These are phyloP conservation scores for Sphaceloma murrayae DNA, from an alignment of 2,329 filamentous ascomycete species.

Conservation along the genomic window DNA sequence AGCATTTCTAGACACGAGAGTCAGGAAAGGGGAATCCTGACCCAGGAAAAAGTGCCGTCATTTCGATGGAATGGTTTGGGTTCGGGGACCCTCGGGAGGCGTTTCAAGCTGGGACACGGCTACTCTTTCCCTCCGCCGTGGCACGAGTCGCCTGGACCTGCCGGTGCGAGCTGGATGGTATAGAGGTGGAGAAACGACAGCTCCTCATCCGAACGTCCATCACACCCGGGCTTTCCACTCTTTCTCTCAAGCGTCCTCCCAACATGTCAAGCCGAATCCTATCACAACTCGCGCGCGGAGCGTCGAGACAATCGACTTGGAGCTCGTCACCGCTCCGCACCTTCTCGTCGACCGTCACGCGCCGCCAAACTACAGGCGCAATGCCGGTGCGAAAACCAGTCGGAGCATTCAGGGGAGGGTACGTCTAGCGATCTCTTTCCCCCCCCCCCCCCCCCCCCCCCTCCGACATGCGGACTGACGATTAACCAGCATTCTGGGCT, in stretches of 20 bases:
- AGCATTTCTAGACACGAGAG: neutral
- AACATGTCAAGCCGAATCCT: conserved; percentile 23
- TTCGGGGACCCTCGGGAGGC: no score
- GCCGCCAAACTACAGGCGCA: conserved; percentile 23
- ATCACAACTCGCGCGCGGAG: conserved; percentile 24
- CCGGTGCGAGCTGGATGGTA: neutral
- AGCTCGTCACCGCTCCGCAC: conserved; percentile 17
- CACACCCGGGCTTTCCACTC: neutral
- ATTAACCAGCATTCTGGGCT: conserved; percentile 66
- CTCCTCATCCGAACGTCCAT: neutral
- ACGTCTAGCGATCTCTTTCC: no score
- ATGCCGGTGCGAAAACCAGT: conserved; percentile 54
- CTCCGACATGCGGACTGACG: conserved; percentile 6
- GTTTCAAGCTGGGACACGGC: conserved; percentile 9
- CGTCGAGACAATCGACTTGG: conserved; percentile 33
- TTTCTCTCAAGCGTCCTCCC: neutral
- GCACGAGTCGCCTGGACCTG: neutral
- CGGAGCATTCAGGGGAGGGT: conserved; percentile 64
- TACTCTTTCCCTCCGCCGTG: neutral
- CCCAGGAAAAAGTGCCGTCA: conserved; percentile 6
- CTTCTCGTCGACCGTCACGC: conserved; percentile 1
- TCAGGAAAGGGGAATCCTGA: neutral
- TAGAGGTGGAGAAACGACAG: neutral
- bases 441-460: no score
- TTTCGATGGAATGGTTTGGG: neutral